A percentile compares a stretch with the other conserved stretches of the same genome.
phyloP scores from a whole-genome alignment of 441 rosid species.

The Pelargonium citronellum region DNA sequence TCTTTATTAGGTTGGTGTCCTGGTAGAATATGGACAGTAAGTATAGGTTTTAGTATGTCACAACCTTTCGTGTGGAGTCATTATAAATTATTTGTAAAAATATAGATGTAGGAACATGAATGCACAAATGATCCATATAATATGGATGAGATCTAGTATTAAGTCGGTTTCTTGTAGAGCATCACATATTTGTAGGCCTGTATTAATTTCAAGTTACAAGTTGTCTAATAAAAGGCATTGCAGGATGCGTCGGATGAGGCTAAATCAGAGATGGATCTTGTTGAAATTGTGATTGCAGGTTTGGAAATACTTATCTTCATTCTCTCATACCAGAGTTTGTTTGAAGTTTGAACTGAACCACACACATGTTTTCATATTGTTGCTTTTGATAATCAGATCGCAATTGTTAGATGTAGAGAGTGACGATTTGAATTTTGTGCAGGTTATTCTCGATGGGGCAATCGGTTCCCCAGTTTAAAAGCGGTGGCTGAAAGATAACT shows the following conservation, averaged over 20 bases:
- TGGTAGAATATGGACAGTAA: background rate
- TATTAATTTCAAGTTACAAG: conserved; percentile 6
- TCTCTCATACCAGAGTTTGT: background rate
- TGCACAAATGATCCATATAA: background rate
- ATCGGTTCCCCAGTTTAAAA: conserved; percentile 47
- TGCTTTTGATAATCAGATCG: background rate
- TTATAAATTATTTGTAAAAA: background rate
- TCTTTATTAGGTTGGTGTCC: background rate
- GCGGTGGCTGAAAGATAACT: conserved; percentile 23
- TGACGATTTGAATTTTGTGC: conserved; percentile 16
- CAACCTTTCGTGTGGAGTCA: background rate
- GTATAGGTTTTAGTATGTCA: background rate
- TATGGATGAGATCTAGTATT: background rate
- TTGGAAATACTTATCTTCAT: background rate
- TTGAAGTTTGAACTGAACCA: background rate
- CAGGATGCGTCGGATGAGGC: conserved; percentile 44
- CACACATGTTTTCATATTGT: background rate
- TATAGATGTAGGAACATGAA: background rate
- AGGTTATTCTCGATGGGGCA: conserved; percentile 67
- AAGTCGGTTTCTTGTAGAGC: background rate
- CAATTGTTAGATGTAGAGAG: background rate
- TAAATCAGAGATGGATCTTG: conserved; percentile 53
- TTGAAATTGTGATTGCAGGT: conserved; percentile 52
- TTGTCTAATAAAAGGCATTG: conserved; percentile 18
- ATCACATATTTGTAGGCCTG: background rate